Evolutionary conservation across 768 basidiomycete genomes (phyloP).

Genomic region (Lactarius pseudohatsudake): DNA sequence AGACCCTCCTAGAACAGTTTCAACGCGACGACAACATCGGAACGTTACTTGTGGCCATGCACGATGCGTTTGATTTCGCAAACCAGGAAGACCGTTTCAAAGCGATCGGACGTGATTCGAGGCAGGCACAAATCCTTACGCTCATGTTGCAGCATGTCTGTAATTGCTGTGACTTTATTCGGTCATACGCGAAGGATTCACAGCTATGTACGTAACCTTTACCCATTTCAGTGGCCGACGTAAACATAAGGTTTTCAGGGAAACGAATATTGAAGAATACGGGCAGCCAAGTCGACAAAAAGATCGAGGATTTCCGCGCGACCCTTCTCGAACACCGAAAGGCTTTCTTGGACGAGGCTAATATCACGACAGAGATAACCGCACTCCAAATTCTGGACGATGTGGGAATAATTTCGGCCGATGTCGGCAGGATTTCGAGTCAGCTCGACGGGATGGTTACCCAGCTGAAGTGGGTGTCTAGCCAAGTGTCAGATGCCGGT

Average conservation of each 20-base stretch:
- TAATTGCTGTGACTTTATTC: neutral
- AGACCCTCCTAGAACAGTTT: neutral
- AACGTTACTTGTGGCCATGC: neutral
- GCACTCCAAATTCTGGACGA: constrained; percentile 1
- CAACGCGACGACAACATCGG: neutral
- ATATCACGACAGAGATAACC: neutral
- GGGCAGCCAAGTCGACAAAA: neutral
- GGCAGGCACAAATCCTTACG: neutral
- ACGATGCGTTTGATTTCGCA: neutral
- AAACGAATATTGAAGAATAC: neutral
- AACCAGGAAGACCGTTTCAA: neutral
- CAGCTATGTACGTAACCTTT: neutral
- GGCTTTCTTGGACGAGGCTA: neutral
- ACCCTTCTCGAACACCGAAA: neutral
- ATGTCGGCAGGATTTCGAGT: neutral
- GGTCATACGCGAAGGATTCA: neutral
- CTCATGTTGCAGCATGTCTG: neutral
- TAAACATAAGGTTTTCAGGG: neutral
- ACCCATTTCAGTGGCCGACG: neutral
- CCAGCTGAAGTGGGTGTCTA: neutral
- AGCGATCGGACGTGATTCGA: neutral
- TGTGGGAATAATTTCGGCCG: neutral
- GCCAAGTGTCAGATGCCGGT: neutral
- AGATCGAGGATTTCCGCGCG: neutral
- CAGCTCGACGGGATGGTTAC: neutral